Percentiles rank a stretch among this genome's conserved stretches.
phyloP scores from a whole-genome alignment of 257 asterid genomes.

The Thymus mandschuricus region DNA sequence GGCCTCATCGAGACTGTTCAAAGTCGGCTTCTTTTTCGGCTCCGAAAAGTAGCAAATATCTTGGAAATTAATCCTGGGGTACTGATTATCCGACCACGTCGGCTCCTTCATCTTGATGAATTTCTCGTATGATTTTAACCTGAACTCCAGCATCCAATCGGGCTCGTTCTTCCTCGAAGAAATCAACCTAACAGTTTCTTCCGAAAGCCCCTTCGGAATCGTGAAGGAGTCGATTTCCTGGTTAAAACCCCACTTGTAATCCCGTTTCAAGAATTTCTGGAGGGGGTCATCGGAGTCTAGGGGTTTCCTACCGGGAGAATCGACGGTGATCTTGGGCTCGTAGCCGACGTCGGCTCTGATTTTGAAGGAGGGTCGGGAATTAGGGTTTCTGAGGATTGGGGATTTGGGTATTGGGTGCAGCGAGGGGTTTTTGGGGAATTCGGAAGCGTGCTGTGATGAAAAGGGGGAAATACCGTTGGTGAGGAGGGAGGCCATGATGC shows the following conservation, averaged over 20 bases:
- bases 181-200: conserved; percentile 80
- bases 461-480: conserved; percentile 66
- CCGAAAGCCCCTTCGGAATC: conserved; percentile 82
- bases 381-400: conserved; percentile 39
- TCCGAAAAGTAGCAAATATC: conserved; percentile 78
- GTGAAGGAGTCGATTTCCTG: conserved; percentile 87
- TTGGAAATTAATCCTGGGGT: conserved; percentile 79
- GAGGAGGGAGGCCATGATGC: conserved; percentile 75
- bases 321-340: conserved; percentile 55
- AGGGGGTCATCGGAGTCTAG: conserved; percentile 54
- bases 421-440: conserved; percentile 38
- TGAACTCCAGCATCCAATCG: conserved; percentile 88
- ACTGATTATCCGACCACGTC: conserved; percentile 84
- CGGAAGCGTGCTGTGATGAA: conserved; percentile 54
- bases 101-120: conserved; percentile 80
- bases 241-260: conserved; percentile 86
- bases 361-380: conserved; percentile 51
- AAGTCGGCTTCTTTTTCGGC: conserved; percentile 87
- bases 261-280: conserved; percentile 74
- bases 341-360: conserved; percentile 77
- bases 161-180: conserved; percentile 73
- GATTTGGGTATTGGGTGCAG: conserved; percentile 39
- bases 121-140: conserved; percentile 76
- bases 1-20: conserved; percentile 88
- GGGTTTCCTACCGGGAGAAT: conserved; percentile 56